Evolutionary conservation across 352 stramenopile genomes (phyloP), one percentile per base, ranked within the genome.

Genomic region (Phytopythium montanum): DNA sequence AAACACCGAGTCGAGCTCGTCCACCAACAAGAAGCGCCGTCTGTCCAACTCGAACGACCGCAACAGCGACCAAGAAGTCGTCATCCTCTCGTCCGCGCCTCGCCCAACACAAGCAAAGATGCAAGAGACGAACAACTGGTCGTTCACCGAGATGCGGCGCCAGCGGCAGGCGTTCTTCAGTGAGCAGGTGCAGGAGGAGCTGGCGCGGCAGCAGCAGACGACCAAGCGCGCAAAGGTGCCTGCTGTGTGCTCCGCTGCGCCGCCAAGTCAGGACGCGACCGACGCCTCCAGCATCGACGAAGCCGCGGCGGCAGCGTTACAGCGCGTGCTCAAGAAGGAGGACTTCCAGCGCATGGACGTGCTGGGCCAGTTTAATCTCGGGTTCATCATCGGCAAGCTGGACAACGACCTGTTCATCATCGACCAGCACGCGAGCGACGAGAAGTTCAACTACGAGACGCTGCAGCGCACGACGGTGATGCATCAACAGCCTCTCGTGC

Each of bases 341-440:
- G 90, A 98, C 65, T 98, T 99, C 69, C 65, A 68, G 31, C 71
- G 80, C 23, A 98, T 98, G 87, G 65, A 90, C 26, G 81, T 99
- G 21, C 71, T 99, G 46, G 96, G 97, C 4, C 97, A 99, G 58
- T 99, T 99, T 72, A 99, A 99, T 63, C 83, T 98, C 60, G 97
- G 97, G 3, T 99, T 99, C 65, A 98, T 99, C 45, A 93, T 99
- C 34, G 90, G 78, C 29, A 83, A 84, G 39, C 70, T 93, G 23
- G 87, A 92, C 54, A 76, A 91, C 54, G 88, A 99, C 59, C 66
- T 99, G 19, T 99, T 97, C 82, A 99, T 99, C 64, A 85, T 99
- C n/a, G 97, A 99, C 74, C 97, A 99, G 75, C 97, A 99, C 68
- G 97, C 96, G 7, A 98, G 97, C 59, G 98, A 99, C 71, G 97